Evolutionary conservation across 2,329 filamentous ascomycete species (phyloP).

Genomic region (Pseudogymnoascus sp.): DNA sequence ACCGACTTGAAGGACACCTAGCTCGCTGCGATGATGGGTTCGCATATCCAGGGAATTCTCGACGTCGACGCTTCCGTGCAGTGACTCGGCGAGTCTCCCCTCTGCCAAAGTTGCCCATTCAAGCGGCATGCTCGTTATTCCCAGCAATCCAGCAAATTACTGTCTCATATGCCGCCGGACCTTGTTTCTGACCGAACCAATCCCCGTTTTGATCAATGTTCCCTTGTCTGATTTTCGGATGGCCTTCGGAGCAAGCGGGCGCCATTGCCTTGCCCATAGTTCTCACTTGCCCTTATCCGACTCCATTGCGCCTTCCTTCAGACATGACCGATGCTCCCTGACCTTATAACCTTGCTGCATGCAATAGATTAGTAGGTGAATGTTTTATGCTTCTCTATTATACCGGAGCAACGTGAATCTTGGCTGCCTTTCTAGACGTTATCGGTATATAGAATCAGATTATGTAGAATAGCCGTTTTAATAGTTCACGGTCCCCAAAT

Average conservation of each 20-base stretch:
- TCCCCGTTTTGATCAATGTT: not conserved
- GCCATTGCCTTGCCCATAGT: not conserved
- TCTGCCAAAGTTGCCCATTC: not conserved
- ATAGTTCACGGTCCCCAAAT: not conserved
- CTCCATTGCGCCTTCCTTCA: not conserved
- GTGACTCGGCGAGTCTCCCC: not conserved
- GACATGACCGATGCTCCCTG: not conserved
- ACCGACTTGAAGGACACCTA: not conserved
- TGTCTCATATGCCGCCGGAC: not conserved
- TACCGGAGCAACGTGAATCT: not conserved
- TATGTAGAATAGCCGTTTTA: not conserved
- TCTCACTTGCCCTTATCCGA: not conserved
- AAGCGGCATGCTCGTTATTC: not conserved
- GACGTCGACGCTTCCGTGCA: not conserved
- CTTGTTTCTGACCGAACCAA: not conserved
- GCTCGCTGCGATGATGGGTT: constrained; percentile 6
- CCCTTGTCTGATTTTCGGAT: not conserved
- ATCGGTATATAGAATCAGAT: not conserved
- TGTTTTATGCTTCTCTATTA: not conserved
- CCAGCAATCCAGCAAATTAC: constrained; percentile 6
- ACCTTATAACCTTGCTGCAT: not conserved
- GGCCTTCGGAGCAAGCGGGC: not conserved
- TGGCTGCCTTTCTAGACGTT: not conserved
- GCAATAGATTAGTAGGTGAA: not conserved
- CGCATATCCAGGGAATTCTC: constrained; percentile 2